phyloP scores from a whole-genome alignment of 2,329 filamentous ascomycete species.

The Cladophialophora immunda region DNA sequence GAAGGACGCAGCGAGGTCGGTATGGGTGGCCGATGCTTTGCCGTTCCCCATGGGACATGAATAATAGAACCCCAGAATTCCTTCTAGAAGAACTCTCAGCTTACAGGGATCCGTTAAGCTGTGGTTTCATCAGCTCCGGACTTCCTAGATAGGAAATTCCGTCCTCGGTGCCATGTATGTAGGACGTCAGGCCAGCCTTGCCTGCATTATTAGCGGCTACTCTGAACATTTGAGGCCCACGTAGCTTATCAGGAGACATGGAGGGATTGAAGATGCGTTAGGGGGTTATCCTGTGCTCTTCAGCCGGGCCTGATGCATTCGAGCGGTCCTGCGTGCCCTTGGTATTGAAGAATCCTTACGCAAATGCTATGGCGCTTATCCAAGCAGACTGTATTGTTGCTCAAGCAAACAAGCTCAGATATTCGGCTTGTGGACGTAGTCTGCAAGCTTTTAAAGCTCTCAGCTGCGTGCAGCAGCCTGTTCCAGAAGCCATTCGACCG shows the following conservation, averaged over 20 bases:
- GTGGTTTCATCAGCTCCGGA: not conserved
- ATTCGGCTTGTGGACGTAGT: not conserved
- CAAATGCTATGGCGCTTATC: not conserved
- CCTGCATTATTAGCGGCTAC: not conserved
- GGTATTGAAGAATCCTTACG: not conserved
- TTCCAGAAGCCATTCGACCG: conserved; percentile 54
- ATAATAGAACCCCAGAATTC: not conserved
- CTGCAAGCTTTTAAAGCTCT: not conserved
- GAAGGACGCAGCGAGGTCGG: not conserved
- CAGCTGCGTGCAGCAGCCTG: conserved; percentile 14
- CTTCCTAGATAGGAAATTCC: not conserved
- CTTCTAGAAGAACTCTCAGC: not conserved
- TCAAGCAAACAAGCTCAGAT: not conserved
- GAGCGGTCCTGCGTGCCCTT: not conserved
- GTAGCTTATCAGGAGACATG: not conserved
- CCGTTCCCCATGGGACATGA: conserved; percentile 3
- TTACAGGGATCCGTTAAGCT: not conserved
- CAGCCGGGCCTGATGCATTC: not conserved
- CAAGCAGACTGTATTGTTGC: not conserved
- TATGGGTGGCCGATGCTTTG: not conserved
- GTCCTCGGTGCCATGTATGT: not conserved
- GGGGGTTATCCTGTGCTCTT: not conserved
- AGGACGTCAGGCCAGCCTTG: not conserved
- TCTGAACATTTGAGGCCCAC: not conserved
- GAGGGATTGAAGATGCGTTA: not conserved